A percentile compares a stretch with the other conserved stretches of the same genome.
Conservation (phyloP, 1,284 basidiomycete genomes). For the Prillingera fragicola region DNA sequence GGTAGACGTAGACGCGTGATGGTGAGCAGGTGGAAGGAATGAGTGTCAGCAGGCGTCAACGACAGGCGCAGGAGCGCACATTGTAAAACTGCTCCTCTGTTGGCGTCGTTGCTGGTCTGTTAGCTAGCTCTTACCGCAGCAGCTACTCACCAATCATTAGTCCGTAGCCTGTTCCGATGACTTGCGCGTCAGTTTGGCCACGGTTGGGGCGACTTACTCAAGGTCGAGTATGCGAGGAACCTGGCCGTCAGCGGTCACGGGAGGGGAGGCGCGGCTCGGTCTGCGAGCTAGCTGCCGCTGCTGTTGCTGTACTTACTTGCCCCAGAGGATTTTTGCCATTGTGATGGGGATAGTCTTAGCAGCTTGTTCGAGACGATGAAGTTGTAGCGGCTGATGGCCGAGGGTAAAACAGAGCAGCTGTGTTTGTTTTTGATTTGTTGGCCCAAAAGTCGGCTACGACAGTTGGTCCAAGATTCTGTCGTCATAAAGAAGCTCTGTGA, state of each 20-base stretch:
- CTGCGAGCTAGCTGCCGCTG: background rate
- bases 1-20: background rate
- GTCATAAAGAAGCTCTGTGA: no score
- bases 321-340: conserved; percentile 27
- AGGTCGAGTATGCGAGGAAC: conserved; percentile 23
- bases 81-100: conserved; percentile 44
- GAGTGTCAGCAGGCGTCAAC: background rate
- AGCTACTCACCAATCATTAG: conserved; percentile 9
- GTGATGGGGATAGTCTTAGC: conserved; percentile 7
- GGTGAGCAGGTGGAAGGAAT: background rate
- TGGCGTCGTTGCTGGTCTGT: conserved; percentile 38
- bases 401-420: no score
- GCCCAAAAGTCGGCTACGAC: no score
- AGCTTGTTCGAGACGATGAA: no score
- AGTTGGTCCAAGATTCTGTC: no score
- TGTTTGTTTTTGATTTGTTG: no score
- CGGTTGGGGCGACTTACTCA: conserved; percentile 19
- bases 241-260: conserved; percentile 15
- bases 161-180: conserved; percentile 11
- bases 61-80: conserved; percentile 14
- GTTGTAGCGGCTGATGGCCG: no score
- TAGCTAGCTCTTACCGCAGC: background rate
- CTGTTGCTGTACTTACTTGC: conserved; percentile 23
- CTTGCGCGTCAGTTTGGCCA: conserved; percentile 4
- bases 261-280: background rate